A percentile compares a stretch with the other conserved stretches of the same genome.
phyloP scores from a whole-genome alignment of 441 rosid species.

The Corymbia citriodora region DNA sequence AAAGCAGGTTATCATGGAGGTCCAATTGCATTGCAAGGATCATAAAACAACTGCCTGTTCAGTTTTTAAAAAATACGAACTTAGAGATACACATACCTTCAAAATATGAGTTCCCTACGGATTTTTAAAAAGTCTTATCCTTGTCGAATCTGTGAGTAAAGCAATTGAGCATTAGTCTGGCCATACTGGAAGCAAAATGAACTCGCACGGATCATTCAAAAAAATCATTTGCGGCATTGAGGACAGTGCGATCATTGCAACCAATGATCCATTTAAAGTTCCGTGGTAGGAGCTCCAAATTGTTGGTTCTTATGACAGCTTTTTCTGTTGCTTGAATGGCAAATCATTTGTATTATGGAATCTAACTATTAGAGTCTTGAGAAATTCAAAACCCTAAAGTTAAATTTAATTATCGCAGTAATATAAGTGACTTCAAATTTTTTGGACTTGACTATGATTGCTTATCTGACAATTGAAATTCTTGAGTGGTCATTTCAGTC shows the following conservation, averaged over 20 bases:
- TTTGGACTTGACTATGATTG: neutral
- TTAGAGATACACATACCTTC: too few species aligned
- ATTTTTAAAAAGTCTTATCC: too few species aligned
- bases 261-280: neutral
- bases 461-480: neutral
- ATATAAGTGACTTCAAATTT: neutral
- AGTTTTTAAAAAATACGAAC: too few species aligned
- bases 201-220: neutral
- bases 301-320: neutral
- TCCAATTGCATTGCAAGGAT: neutral
- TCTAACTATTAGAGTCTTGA: neutral
- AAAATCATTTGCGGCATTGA: neutral
- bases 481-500: neutral
- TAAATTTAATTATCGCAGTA: neutral
- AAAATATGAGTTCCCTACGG: too few species aligned
- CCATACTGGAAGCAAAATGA: neutral
- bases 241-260: neutral
- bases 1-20: neutral
- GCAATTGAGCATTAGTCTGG: neutral
- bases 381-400: neutral
- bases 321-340: neutral
- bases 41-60: neutral
- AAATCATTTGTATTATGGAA: neutral
- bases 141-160: neutral
- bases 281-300: neutral